Conservation (phyloP, 2,329 filamentous ascomycete genomes). For the Epichloe festucae region DNA sequence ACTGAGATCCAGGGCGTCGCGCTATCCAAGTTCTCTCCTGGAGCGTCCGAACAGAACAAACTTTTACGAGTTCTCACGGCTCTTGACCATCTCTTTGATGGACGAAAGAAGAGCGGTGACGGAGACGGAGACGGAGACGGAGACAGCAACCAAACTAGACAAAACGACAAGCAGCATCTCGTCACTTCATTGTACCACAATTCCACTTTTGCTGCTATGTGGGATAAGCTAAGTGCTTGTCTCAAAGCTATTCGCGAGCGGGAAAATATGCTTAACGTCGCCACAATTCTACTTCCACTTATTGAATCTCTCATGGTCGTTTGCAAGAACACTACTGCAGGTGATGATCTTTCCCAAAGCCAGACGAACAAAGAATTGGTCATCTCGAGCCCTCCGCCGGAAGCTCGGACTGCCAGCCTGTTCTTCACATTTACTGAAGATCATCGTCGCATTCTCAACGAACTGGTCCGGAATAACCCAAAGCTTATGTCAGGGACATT, state of each 20-base stretch:
- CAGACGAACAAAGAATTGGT: constrained; percentile 52
- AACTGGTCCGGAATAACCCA: constrained; percentile 91
- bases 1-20: constrained; percentile 94
- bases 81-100: constrained; percentile 88
- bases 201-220: constrained; percentile 76
- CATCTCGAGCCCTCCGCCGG: constrained; percentile 60
- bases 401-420: constrained; percentile 70
- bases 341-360: constrained; percentile 45
- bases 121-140: constrained; percentile 31
- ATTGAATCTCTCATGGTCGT: constrained; percentile 98
- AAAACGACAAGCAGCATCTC: constrained; percentile 65
- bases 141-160: constrained; percentile 38
- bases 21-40: constrained; percentile 87
- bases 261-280: constrained; percentile 93
- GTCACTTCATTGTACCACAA: constrained; percentile 84
- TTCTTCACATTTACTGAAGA: constrained; percentile 98
- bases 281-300: constrained; percentile 83
- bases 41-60: constrained; percentile 94
- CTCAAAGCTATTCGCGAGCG: constrained; percentile 78
- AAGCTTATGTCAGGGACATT: constrained; percentile 99
- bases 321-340: constrained; percentile 89
- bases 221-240: constrained; percentile 84
- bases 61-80: constrained; percentile 84
- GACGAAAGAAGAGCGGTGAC: constrained; percentile 49
- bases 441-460: constrained; percentile 93